A percentile compares a stretch with the other conserved stretches of the same genome.
phyloP scores from a whole-genome alignment of 768 basidiomycete genomes.

The Boletus sp. region DNA sequence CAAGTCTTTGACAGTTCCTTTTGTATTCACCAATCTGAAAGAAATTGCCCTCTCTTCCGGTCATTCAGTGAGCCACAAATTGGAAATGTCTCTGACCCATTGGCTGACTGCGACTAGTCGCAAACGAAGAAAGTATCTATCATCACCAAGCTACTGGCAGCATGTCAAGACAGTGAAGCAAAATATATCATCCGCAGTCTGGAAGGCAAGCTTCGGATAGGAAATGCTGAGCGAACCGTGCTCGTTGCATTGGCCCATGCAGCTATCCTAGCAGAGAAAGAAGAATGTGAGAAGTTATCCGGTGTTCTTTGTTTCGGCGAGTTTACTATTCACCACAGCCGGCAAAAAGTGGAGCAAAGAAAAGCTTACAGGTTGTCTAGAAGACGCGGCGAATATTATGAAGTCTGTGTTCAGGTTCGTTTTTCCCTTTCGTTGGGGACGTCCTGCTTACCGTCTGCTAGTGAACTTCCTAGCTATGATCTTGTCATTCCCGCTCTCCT shows the following conservation, averaged over 20 bases:
- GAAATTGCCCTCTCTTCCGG: constrained; percentile 88
- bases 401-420: constrained; percentile 90
- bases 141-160: constrained; percentile 90
- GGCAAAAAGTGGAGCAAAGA: constrained; percentile 75
- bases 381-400: constrained; percentile 71
- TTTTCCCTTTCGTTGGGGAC: neutral
- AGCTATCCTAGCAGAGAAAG: constrained; percentile 76
- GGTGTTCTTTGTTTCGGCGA: neutral
- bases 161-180: constrained; percentile 88
- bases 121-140: constrained; percentile 94
- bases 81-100: neutral
- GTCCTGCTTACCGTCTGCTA: constrained; percentile 29
- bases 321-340: constrained; percentile 37
- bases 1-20: constrained; percentile 82
- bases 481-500: constrained; percentile 88
- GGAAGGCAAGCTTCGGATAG: constrained; percentile 96
- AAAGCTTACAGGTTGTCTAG: constrained; percentile 65
- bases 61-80: constrained; percentile 56
- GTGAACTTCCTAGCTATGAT: constrained; percentile 92
- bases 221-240: constrained; percentile 95
- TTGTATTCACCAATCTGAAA: constrained; percentile 84
- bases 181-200: constrained; percentile 95
- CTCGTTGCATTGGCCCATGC: constrained; percentile 93
- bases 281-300: constrained; percentile 41
- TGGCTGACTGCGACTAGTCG: constrained; percentile 48